A percentile compares a stretch with the other conserved stretches of the same genome.
These are phyloP conservation scores for Echinosophora koreensis DNA, from an alignment of 306 rosid species.

Conservation along the genomic window DNA sequence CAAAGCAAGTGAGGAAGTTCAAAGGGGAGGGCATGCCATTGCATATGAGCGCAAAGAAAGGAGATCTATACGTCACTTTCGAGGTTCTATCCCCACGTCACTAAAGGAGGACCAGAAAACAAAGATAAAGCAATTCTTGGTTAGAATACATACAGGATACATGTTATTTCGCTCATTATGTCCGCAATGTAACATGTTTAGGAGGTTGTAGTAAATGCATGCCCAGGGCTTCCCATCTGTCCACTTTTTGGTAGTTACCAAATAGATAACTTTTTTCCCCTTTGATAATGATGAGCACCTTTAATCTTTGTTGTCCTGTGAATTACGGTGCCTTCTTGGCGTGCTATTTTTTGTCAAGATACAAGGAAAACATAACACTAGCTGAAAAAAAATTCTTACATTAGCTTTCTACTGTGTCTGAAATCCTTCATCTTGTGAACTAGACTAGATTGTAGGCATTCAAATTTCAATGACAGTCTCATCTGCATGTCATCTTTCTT, in stretches of 20 bases:
- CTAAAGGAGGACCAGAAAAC: slow-evolving; percentile 84
- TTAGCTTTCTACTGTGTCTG: slow-evolving; percentile 16
- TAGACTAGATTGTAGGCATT: neutral
- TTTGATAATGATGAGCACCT: slow-evolving; percentile 32
- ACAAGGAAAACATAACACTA: slow-evolving; percentile 30
- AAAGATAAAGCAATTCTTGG: slow-evolving; percentile 76
- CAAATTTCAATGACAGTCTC: neutral
- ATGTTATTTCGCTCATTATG: slow-evolving; percentile 26
- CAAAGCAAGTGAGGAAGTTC: slow-evolving; percentile 91
- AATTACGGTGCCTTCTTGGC: slow-evolving; percentile 34
- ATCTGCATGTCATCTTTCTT: neutral
- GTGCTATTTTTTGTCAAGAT: slow-evolving; percentile 27
- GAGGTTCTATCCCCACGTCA: slow-evolving; percentile 88
- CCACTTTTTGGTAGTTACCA: slow-evolving; percentile 48
- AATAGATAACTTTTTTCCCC: slow-evolving; percentile 23
- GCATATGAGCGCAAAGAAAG: slow-evolving; percentile 88
- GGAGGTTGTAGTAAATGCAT: slow-evolving; percentile 42
- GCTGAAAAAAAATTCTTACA: slow-evolving; percentile 15
- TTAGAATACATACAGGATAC: slow-evolving; percentile 55
- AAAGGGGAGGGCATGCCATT: slow-evolving; percentile 98
- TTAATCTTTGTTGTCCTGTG: slow-evolving; percentile 36
- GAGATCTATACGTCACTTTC: slow-evolving; percentile 80
- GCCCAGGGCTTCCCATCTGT: slow-evolving; percentile 30
- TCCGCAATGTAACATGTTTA: slow-evolving; percentile 43
- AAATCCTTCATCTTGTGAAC: slow-evolving; percentile 17